phyloP scores from a whole-genome alignment of 352 stramenopile species.

The Globisporangium yorkense region DNA sequence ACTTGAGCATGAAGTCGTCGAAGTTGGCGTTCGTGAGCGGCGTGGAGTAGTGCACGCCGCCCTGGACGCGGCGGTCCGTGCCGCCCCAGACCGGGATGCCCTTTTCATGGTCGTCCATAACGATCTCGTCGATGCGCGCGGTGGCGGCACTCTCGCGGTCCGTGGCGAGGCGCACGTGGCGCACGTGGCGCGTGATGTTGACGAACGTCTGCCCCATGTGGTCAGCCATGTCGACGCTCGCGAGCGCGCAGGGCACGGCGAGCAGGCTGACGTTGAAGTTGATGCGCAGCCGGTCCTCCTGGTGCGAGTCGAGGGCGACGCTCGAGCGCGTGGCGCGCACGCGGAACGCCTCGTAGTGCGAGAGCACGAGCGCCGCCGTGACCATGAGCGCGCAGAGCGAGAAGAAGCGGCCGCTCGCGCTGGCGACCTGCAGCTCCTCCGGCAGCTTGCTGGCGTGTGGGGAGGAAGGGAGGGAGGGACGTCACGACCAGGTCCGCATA shows the following conservation, averaged over 20 bases:
- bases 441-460: conserved; percentile 44
- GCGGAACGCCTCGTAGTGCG: conserved; percentile 53
- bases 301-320: conserved; percentile 66
- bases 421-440: conserved; percentile 69
- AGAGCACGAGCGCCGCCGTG: conserved; percentile 49
- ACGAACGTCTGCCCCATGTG: conserved; percentile 70
- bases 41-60: conserved; percentile 65
- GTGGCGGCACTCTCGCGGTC: conserved; percentile 23
- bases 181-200: conserved; percentile 79
- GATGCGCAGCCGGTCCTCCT: conserved; percentile 77
- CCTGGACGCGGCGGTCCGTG: conserved; percentile 37
- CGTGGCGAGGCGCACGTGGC: conserved; percentile 56
- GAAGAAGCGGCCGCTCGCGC: conserved; percentile 53
- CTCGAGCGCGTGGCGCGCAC: conserved; percentile 38
- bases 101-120: conserved; percentile 61
- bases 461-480: neutral
- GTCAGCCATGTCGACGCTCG: conserved; percentile 76
- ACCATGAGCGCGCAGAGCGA: conserved; percentile 53
- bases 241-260: conserved; percentile 59
- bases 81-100: conserved; percentile 61
- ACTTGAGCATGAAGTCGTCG: conserved; percentile 77
- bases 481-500: neutral
- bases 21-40: conserved; percentile 62
- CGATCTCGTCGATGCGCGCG: conserved; percentile 54
- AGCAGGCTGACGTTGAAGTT: conserved; percentile 85